Base-by-base conservation (phyloP, 176 grass and related monocot species). In the Oryza coarctata region DNA sequence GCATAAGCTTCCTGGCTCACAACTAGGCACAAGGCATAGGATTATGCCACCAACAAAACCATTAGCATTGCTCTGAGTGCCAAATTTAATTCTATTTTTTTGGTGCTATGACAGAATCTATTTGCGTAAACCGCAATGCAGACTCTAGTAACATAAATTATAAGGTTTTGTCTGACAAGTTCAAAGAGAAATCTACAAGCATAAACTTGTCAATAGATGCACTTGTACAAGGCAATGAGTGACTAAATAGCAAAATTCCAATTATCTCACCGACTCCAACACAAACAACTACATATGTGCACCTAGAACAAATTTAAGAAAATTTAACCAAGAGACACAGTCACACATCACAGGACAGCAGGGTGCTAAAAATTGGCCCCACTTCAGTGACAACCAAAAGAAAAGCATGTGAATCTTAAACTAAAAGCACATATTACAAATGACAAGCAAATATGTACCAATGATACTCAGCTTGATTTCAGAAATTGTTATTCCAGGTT, bases 71-170 rank as follows among this genome's bases (percentile, higher is more conserved):
- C 17, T 80, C 15, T 5, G 18, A 13, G 4, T 29, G 33, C 40
- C 28, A 23, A 85, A n/a, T 63, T 63, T 76, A 64, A 63, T 47
- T 22, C 0, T 7, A 34, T 6, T 27, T 27, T 32, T 17, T 33
- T 13, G 8, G 52, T 44, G 2, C 3, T 9, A 34, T 64, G 40
- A 14, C 3, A 41, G 58, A 64, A 49, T 30, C 1, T 9, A 39
- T 85, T 79, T 85, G 44, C 33, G 23, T 73, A 72, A 65, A 65
- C 64, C 14, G 32, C 28, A 70, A 63, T 47, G 27, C 27, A 39
- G 23, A 71, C 23, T 30, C 3, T 6, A 28, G 29, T 36, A 40
- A 79, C 12, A 52, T 7, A 38, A 73, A 20, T 9, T 13, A 29
- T 65, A 12, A 73, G 63, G 69, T 32, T 52, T 17, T 63, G 25